These are phyloP conservation scores for Fusarium illudens DNA, from an alignment of 2,329 filamentous ascomycete species.

Conservation along the genomic window DNA sequence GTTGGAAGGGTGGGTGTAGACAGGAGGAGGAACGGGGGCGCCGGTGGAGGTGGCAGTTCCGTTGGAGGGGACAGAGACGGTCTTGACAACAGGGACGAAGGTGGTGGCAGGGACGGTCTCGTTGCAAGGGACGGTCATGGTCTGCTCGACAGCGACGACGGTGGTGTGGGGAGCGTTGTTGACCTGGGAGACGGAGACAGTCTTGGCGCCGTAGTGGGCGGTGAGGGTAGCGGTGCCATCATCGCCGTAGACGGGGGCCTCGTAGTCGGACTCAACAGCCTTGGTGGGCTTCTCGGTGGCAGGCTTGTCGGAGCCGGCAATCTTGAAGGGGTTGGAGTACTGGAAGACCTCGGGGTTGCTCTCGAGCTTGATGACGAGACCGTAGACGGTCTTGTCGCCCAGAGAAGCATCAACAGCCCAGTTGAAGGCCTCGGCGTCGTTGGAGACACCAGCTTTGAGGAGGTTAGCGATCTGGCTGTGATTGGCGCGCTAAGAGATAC, in stretches of 20 bases:
- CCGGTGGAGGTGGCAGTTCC: slow-evolving; percentile 16
- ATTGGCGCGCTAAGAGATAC: slow-evolving; percentile 41
- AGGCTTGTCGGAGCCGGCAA: slow-evolving; percentile 47
- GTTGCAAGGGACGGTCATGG: slow-evolving; percentile 38
- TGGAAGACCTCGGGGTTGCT: slow-evolving; percentile 61
- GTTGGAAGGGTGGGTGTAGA: slow-evolving; percentile 26
- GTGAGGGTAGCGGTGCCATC: slow-evolving; percentile 41
- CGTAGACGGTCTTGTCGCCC: slow-evolving; percentile 61
- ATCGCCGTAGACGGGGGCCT: slow-evolving; percentile 38
- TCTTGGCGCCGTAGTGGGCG: slow-evolving; percentile 44
- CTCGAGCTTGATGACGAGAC: slow-evolving; percentile 63
- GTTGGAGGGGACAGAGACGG: slow-evolving; percentile 36
- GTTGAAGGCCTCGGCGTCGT: slow-evolving; percentile 54
- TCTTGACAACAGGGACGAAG: slow-evolving; percentile 36
- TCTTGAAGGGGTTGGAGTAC: slow-evolving; percentile 70
- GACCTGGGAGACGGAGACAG: slow-evolving; percentile 40
- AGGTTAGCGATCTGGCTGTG: background rate
- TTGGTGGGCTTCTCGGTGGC: slow-evolving; percentile 5
- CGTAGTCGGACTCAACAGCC: slow-evolving; percentile 4
- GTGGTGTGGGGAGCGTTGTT: slow-evolving; percentile 37
- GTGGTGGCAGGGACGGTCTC: slow-evolving; percentile 33
- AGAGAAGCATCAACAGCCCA: slow-evolving; percentile 61
- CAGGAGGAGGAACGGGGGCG: slow-evolving; percentile 22
- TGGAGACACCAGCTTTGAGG: slow-evolving; percentile 56
- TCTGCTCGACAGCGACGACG: slow-evolving; percentile 30